phyloP scores from a whole-genome alignment of 495 filamentous ascomycete species.

The Parmelia sp. region DNA sequence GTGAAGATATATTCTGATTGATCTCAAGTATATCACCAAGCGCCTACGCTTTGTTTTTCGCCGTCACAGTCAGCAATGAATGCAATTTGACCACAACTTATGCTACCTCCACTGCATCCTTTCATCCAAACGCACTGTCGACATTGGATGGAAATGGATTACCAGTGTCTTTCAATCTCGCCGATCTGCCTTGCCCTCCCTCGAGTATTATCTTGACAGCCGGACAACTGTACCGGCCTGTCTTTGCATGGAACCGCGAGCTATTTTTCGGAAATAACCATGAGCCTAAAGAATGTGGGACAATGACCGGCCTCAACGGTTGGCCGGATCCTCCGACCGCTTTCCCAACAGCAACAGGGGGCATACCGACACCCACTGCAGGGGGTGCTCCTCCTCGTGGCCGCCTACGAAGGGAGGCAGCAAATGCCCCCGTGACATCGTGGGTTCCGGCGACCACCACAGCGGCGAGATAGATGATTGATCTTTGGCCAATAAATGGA shows the following conservation, averaged over 20 bases:
- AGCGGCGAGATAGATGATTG: background rate
- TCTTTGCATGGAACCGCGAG: background rate
- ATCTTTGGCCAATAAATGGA: no score
- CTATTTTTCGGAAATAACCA: background rate
- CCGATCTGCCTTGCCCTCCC: background rate
- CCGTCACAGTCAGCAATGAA: background rate
- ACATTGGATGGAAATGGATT: background rate
- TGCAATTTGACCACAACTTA: background rate
- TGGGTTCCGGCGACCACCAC: background rate
- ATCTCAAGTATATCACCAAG: background rate
- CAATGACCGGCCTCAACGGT: background rate
- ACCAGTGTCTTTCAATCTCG: background rate
- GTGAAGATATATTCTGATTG: background rate
- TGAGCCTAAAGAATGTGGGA: background rate
- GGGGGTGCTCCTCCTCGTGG: background rate
- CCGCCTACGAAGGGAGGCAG: background rate
- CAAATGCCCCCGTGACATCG: background rate
- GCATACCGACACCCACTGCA: background rate
- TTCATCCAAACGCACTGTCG: background rate
- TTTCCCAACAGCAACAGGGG: background rate
- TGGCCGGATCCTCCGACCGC: background rate
- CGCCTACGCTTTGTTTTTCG: background rate
- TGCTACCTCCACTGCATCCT: background rate
- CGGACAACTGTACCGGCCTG: background rate
- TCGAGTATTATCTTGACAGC: background rate